Base-by-base conservation (phyloP, 106 monocot genomes). In the Dioscorea dumetorum region DNA sequence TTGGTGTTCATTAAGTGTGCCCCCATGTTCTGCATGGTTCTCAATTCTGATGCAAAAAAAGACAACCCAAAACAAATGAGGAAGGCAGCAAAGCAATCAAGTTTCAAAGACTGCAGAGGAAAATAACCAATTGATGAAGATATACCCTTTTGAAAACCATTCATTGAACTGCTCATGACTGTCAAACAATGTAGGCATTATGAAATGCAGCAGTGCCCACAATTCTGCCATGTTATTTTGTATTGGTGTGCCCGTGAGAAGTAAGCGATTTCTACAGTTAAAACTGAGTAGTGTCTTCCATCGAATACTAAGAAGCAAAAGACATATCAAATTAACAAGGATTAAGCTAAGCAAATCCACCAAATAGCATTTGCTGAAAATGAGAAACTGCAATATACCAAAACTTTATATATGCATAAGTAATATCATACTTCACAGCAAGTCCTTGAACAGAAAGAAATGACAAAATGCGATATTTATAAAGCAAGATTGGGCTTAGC, bases 191-290 rank as follows among this genome's bases (percentile, higher is more conserved):
- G 97, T 97, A 11, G 97, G 97, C 97, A 97, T 97, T 60, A 97
- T 97, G 73, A 97, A 97, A 75, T 97, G 97, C 63, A 97, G 88
- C 67, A 97, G 89, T 22, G 97, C 97, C 97, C 97, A 97, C 50
- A 97, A 80, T 72, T 97, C 97, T 48, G 97, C 91, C 97, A 97
- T 92, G 67, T 97, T 97, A 76, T 97, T 97, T 74, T 97, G 97
- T 80, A 97, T 87, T 23, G 97, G 97, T 76, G 97, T 97, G 17
- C 97, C 97, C 69, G 97, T 97, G 24, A 97, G 74, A 79, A 97
- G 89, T 83, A 97, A 74, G 31, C 92, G 88, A 69, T 97, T 97
- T 74, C 97, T 86, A 77, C 97, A 97, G 71, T 97, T 97, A 67
- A 97, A 97, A 57, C 86, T 81, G 24, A 97, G 92, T 69, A 97